These are phyloP conservation scores for Elongisporangium undulatum DNA, from an alignment of 352 stramenopile genomes.

Conservation along the genomic window DNA sequence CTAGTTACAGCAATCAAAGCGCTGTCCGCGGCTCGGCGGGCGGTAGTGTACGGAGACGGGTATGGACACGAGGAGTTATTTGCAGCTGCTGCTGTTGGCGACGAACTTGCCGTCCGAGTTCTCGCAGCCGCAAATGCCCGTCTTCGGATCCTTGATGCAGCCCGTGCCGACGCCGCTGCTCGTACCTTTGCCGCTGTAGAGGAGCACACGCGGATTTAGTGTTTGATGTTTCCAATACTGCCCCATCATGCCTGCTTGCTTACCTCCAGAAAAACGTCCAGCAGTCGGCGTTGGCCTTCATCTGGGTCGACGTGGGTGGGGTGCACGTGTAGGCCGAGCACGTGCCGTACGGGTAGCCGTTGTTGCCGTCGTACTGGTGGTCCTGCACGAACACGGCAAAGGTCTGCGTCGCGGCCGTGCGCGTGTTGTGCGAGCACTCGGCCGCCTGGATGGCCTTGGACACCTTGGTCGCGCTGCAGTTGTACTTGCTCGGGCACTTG, in stretches of 20 bases:
- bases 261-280: constrained; percentile 38
- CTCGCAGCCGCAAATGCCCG: constrained; percentile 24
- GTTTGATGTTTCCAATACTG: no score
- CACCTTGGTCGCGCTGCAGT: constrained; percentile 13
- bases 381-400: constrained; percentile 26
- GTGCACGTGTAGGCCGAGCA: constrained; percentile 28
- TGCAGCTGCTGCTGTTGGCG: constrained; percentile 16
- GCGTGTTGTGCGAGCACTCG: constrained; percentile 34
- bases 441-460: constrained; percentile 26
- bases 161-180: constrained; percentile 14
- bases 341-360: constrained; percentile 24
- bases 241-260: background rate
- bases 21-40: no score
- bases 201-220: background rate
- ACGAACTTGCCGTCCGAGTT: constrained; percentile 25
- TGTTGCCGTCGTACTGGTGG: constrained; percentile 25
- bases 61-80: constrained; percentile 6
- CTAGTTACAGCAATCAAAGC: no score
- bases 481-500: constrained; percentile 15
- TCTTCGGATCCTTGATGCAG: constrained; percentile 21
- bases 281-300: constrained; percentile 17
- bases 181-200: constrained; percentile 1
- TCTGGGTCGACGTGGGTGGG: constrained; percentile 4
- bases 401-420: constrained; percentile 19
- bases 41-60: no score